Percentiles rank a stretch among this genome's conserved stretches.
Evolutionary conservation across 1,284 basidiomycete species (phyloP).

Genomic region (Ceratobasidium sp.): DNA sequence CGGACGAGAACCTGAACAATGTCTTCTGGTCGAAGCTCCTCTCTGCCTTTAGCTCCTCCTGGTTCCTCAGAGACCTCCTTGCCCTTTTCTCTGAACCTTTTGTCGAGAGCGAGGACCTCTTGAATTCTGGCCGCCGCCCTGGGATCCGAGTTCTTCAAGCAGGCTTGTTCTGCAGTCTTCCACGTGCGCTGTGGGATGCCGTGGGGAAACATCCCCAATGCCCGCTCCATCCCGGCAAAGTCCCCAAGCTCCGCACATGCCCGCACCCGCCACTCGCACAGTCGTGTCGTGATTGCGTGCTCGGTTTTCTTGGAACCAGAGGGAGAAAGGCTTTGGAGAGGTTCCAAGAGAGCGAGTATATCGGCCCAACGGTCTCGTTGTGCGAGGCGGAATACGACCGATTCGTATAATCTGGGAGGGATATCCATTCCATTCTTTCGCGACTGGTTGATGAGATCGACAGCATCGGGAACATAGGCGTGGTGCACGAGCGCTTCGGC

Average conservation of each 20-base stretch:
- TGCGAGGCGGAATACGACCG: constrained; percentile 22
- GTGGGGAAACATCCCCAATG: constrained; percentile 30
- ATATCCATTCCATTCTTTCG: constrained; percentile 13
- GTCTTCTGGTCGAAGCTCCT: not conserved
- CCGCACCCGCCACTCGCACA: constrained; percentile 33
- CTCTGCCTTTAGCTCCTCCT: not conserved
- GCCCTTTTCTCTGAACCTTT: not conserved
- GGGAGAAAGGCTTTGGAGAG: constrained; percentile 5
- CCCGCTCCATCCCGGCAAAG: constrained; percentile 36
- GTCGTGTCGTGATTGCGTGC: constrained; percentile 23
- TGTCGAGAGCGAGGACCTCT: constrained; percentile 6
- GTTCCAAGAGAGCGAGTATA: constrained; percentile 26
- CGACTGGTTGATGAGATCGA: constrained; percentile 4
- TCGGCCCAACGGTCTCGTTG: constrained; percentile 13
- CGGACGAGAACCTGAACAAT: constrained; percentile 5
- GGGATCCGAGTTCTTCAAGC: constrained; percentile 23
- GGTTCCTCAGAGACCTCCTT: not conserved
- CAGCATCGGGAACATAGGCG: constrained; percentile 26
- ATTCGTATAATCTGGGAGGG: constrained; percentile 23
- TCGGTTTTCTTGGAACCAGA: not conserved
- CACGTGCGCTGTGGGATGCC: constrained; percentile 20
- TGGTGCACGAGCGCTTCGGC: constrained; percentile 33
- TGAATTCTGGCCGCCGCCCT: constrained; percentile 15
- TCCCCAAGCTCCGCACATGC: constrained; percentile 37
- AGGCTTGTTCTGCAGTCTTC: constrained; percentile 17